phyloP scores from a whole-genome alignment of 2,329 filamentous ascomycete genomes.

The Cytospora piceicola region DNA sequence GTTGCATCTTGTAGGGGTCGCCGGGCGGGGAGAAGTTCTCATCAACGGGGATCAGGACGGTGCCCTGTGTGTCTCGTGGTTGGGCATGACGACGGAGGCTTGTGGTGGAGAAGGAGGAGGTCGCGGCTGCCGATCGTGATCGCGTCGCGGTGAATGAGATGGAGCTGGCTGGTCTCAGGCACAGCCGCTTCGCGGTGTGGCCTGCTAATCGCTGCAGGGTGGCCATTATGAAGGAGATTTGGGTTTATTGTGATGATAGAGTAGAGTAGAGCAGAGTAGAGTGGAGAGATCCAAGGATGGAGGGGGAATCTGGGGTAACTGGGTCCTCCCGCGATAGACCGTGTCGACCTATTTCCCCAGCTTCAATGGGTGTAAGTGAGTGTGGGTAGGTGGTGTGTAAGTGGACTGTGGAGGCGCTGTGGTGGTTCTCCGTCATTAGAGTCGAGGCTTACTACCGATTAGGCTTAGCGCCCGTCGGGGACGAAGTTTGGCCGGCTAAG shows the following conservation, averaged over 20 bases:
- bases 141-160: conserved; percentile 34
- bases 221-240: conserved; percentile 57
- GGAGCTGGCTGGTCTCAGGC: conserved; percentile 49
- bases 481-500: conserved; percentile 1
- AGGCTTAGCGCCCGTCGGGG: not conserved
- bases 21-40: conserved; percentile 60
- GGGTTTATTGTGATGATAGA: conserved; percentile 38
- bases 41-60: conserved; percentile 68
- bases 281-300: conserved; percentile 35
- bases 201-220: conserved; percentile 73
- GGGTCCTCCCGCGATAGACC: conserved; percentile 32
- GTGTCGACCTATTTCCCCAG: conserved; percentile 38
- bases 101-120: conserved; percentile 63
- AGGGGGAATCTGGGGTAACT: conserved; percentile 26
- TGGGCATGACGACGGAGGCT: conserved; percentile 66
- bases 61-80: conserved; percentile 55
- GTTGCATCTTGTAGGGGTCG: conserved; percentile 53
- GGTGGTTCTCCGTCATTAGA: conserved; percentile 26
- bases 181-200: conserved; percentile 70
- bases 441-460: not conserved
- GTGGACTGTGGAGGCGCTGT: conserved; percentile 13
- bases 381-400: conserved; percentile 3
- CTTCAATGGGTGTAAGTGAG: conserved; percentile 38
- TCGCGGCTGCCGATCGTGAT: conserved; percentile 33
- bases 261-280: conserved; percentile 35